phyloP scores from a whole-genome alignment of 1,139 yeast genomes.

The Taiozyma sp. region DNA sequence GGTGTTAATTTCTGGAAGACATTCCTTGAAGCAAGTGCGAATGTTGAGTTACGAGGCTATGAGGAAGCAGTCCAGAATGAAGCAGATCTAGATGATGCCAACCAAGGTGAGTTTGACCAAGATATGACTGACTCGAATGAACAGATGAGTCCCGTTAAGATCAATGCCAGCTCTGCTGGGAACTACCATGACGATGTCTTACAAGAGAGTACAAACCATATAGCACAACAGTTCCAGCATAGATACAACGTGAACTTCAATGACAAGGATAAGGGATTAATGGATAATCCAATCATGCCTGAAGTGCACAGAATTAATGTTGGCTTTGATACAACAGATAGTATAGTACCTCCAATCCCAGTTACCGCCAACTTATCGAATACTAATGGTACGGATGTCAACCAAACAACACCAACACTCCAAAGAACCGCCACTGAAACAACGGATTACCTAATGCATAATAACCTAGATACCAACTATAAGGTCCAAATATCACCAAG shows the following conservation, averaged over 20 bases:
- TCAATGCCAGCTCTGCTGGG: slow-evolving; percentile 6
- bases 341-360: slow-evolving; percentile 22
- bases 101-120: neutral
- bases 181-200: slow-evolving; percentile 9
- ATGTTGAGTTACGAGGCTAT: slow-evolving; percentile 54
- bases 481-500: slow-evolving; percentile 28
- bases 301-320: slow-evolving; percentile 8
- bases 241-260: slow-evolving; percentile 11
- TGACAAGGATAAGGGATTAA: slow-evolving; percentile 1
- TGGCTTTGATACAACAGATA: slow-evolving; percentile 23
- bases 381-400: slow-evolving; percentile 21
- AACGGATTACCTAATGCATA: slow-evolving; percentile 20
- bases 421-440: slow-evolving; percentile 25
- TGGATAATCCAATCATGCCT: slow-evolving; percentile 24
- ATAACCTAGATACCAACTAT: slow-evolving; percentile 33
- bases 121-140: slow-evolving; percentile 17
- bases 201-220: slow-evolving; percentile 19
- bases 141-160: slow-evolving; percentile 22
- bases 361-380: slow-evolving; percentile 18
- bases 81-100: neutral
- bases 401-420: slow-evolving; percentile 22
- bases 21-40: slow-evolving; percentile 71
- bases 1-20: slow-evolving; percentile 69
- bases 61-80: slow-evolving; percentile 37
- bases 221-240: slow-evolving; percentile 12